phyloP scores from a whole-genome alignment of 306 rosid genomes.

The Fragaria nilgerrensis region DNA sequence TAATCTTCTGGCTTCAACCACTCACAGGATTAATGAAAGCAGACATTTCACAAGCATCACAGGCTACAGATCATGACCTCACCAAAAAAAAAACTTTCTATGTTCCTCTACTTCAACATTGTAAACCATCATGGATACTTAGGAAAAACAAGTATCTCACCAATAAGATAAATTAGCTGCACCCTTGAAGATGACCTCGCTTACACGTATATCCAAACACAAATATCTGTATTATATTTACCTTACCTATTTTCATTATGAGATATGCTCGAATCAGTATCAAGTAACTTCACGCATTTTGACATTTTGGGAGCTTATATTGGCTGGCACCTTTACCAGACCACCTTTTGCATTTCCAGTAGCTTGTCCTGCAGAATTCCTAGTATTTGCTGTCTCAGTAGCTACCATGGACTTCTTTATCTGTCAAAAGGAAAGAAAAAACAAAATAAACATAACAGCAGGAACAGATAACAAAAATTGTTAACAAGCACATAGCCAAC shows the following conservation, averaged over 20 bases:
- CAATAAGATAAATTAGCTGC: neutral
- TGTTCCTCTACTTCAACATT: neutral
- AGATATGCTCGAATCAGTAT: conserved; percentile 11
- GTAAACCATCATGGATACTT: neutral
- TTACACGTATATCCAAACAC: neutral
- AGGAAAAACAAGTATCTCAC: neutral
- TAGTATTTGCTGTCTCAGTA: conserved; percentile 55
- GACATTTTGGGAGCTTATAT: conserved; percentile 53
- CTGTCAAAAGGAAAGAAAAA: conserved; percentile 43
- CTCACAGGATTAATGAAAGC: neutral
- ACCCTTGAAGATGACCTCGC: neutral
- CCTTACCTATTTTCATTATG: conserved; percentile 37
- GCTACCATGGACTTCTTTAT: conserved; percentile 74
- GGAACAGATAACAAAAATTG: neutral
- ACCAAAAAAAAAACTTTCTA: neutral
- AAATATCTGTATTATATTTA: neutral
- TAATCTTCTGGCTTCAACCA: neutral
- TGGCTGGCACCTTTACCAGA: conserved; percentile 60
- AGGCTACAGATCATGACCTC: conserved; percentile 1
- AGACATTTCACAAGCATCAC: neutral
- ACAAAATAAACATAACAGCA: neutral
- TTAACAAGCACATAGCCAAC: neutral
- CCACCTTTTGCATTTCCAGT: conserved; percentile 70
- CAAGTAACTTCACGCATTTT: conserved; percentile 38
- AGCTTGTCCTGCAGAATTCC: conserved; percentile 71